phyloP scores from a whole-genome alignment of 2,329 filamentous ascomycete genomes.

The Aspergillus sp. region DNA sequence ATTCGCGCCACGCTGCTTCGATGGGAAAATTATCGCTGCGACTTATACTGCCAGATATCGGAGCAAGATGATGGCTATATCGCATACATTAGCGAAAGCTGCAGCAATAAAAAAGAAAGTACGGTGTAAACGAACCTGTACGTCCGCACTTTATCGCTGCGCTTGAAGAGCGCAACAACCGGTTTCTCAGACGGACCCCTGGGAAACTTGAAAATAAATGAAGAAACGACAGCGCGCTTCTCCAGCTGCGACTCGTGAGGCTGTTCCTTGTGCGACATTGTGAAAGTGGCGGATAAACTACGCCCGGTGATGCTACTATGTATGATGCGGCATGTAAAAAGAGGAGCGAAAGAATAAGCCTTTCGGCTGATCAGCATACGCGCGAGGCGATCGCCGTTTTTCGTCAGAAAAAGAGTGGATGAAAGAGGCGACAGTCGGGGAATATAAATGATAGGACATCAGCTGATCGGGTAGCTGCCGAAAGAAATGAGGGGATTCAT shows the following conservation, averaged over 20 bases:
- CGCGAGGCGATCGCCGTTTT: background rate
- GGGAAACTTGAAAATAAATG: constrained; percentile 43
- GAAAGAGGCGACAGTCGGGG: too few species aligned
- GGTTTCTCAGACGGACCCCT: constrained; percentile 29
- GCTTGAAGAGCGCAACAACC: constrained; percentile 62
- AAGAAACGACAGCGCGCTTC: constrained; percentile 45
- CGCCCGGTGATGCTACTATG: background rate
- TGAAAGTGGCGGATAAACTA: background rate
- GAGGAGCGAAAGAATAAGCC: background rate
- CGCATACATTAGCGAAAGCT: background rate
- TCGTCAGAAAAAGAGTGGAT: background rate
- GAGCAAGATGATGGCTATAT: constrained; percentile 55
- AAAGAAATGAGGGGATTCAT: background rate
- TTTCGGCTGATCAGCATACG: background rate
- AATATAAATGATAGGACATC: background rate
- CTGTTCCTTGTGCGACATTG: constrained; percentile 7
- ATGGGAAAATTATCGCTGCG: constrained; percentile 54
- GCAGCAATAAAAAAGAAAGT: background rate
- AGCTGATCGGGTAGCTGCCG: background rate
- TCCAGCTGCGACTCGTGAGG: constrained; percentile 18
- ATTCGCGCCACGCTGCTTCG: constrained; percentile 62
- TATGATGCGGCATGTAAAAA: background rate
- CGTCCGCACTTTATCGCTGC: constrained; percentile 60
- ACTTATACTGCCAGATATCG: constrained; percentile 65
- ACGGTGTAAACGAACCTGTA: constrained; percentile 53